Evolutionary conservation across 352 stramenopile genomes (phyloP).

Genomic region (Globisporangium apiculatum): DNA sequence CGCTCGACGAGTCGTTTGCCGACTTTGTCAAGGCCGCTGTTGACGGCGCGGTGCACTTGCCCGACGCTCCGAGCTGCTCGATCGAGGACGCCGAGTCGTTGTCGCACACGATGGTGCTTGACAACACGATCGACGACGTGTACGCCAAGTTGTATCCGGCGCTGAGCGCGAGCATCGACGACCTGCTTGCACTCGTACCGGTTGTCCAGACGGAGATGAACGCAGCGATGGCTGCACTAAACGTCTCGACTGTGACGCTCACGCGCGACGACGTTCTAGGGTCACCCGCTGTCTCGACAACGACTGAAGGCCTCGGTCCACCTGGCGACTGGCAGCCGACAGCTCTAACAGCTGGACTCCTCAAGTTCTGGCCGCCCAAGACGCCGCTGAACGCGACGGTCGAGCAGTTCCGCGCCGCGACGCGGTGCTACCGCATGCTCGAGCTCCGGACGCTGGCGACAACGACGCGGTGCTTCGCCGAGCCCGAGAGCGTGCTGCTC

Average conservation of each 20-base stretch:
- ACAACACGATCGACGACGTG: constrained; percentile 14
- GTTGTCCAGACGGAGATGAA: constrained; percentile 12
- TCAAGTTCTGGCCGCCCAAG: constrained; percentile 37
- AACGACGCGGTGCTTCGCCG: constrained; percentile 27
- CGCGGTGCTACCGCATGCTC: constrained; percentile 34
- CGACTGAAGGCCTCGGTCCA: constrained; percentile 19
- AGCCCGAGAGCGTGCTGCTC: constrained; percentile 17
- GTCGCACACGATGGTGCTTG: not conserved
- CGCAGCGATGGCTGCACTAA: constrained; percentile 10
- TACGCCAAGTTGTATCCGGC: constrained; percentile 31
- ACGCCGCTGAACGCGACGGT: constrained; percentile 21
- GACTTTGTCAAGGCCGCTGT: constrained; percentile 20
- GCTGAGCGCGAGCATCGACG: constrained; percentile 15
- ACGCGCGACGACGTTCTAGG: constrained; percentile 19
- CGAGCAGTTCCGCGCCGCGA: constrained; percentile 16
- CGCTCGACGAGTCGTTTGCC: constrained; percentile 24
- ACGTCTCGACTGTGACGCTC: constrained; percentile 11
- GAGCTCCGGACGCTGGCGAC: constrained; percentile 22
- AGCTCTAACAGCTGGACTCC: constrained; percentile 22
- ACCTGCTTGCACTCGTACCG: constrained; percentile 22
- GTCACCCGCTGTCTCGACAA: constrained; percentile 16
- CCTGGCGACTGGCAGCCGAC: constrained; percentile 21
- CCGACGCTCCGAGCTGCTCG: constrained; percentile 23
- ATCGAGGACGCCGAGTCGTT: constrained; percentile 15
- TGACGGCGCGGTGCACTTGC: constrained; percentile 32